These are phyloP conservation scores for Nosema muscidifuracis DNA, from an alignment of 371 early-diverging fungal genomes.

Conservation along the genomic window DNA sequence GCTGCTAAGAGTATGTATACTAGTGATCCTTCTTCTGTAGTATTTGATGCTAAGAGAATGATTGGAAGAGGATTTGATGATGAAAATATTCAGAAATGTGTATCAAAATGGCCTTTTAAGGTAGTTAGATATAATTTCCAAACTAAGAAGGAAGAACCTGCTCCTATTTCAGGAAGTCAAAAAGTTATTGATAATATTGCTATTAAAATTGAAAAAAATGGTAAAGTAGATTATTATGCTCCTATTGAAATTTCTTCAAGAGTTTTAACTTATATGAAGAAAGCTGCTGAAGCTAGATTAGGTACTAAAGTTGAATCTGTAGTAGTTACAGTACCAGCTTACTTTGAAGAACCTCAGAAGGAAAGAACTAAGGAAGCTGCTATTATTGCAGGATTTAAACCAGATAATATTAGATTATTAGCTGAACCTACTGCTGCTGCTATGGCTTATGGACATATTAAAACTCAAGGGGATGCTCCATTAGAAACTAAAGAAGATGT, in stretches of 20 bases:
- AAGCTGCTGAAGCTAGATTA: slow-evolving; percentile 45
- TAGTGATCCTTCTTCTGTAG: slow-evolving; percentile 75
- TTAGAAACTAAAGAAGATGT: slow-evolving; percentile 62
- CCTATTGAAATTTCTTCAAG: slow-evolving; percentile 49
- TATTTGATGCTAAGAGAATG: slow-evolving; percentile 87
- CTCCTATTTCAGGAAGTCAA: slow-evolving; percentile 29
- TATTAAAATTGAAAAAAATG: slow-evolving; percentile 42
- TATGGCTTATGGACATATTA: slow-evolving; percentile 56
- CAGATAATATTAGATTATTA: slow-evolving; percentile 43
- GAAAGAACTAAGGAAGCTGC: slow-evolving; percentile 58
- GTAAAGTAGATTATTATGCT: slow-evolving; percentile 29
- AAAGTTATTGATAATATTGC: slow-evolving; percentile 36
- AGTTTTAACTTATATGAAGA: slow-evolving; percentile 38
- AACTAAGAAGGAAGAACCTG: slow-evolving; percentile 36
- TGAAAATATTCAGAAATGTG: slow-evolving; percentile 52
- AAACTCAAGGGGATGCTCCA: slow-evolving; percentile 9
- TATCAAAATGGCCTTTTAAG: slow-evolving; percentile 62
- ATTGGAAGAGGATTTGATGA: slow-evolving; percentile 69
- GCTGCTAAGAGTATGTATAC: slow-evolving; percentile 85
- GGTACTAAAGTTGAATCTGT: slow-evolving; percentile 33
- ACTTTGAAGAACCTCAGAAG: slow-evolving; percentile 60
- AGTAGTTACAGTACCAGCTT: slow-evolving; percentile 62
- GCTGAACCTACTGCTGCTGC: slow-evolving; percentile 64
- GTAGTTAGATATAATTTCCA: slow-evolving; percentile 39
- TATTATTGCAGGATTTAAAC: slow-evolving; percentile 54